phyloP scores from a whole-genome alignment of 78 protist genomes.

The Diacronema lutheri region DNA sequence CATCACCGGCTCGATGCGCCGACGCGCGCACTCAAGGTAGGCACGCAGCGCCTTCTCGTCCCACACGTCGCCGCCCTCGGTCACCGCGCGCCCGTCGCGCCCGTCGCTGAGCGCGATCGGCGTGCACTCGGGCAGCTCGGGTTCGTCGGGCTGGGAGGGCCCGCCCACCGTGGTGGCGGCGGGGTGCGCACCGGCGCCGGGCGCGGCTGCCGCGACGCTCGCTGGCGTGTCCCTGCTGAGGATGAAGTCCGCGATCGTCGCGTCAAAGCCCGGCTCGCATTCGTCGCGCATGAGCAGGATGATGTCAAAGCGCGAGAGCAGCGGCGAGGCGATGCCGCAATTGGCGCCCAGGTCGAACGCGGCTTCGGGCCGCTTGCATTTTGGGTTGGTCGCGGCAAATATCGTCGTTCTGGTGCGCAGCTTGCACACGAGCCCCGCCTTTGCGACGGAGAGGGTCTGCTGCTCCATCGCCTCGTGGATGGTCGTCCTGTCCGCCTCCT shows the following conservation, averaged over 20 bases:
- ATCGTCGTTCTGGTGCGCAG: slow-evolving; percentile 85
- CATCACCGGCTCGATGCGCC: neutral
- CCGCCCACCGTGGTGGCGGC: no score
- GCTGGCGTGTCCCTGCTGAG: neutral
- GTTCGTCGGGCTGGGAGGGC: no score
- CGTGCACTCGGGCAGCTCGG: no score
- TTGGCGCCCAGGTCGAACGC: slow-evolving; percentile 50
- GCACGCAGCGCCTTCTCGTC: slow-evolving; percentile 48
- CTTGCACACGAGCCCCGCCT: slow-evolving; percentile 91
- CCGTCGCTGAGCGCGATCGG: neutral
- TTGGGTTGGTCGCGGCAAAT: slow-evolving; percentile 63
- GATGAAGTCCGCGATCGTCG: slow-evolving; percentile 56
- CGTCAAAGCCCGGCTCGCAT: slow-evolving; percentile 70
- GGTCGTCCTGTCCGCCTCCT: slow-evolving; percentile 69
- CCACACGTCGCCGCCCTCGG: neutral
- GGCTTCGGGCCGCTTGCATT: slow-evolving; percentile 26
- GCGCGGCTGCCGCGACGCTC: neutral
- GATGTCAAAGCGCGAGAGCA: slow-evolving; percentile 90
- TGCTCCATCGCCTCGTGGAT: slow-evolving; percentile 92
- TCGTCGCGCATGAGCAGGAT: slow-evolving; percentile 82
- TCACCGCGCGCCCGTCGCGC: neutral
- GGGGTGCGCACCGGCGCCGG: no score
- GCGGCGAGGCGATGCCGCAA: slow-evolving; percentile 82
- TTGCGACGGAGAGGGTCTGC: slow-evolving; percentile 96
- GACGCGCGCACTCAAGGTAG: slow-evolving; percentile 59